Conservation (phyloP, 2,329 filamentous ascomycete genomes). For the Venturia aucupariae region DNA sequence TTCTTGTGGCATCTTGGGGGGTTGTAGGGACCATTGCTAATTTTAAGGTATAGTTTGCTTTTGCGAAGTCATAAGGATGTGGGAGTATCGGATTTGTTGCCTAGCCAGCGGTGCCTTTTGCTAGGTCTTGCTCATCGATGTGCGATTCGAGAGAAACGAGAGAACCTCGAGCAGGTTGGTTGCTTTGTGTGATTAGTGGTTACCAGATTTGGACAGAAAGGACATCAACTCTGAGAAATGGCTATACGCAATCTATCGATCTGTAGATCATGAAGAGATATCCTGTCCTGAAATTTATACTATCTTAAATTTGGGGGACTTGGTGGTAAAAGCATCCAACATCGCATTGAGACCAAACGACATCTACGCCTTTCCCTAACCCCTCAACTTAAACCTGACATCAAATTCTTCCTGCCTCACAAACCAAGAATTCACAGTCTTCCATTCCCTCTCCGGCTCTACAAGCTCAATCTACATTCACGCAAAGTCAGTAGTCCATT, state of each 20-base stretch:
- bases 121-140: not conserved
- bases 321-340: too few relatives aligned
- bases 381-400: conserved; percentile 26
- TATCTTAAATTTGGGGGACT: not conserved
- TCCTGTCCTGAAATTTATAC: not conserved
- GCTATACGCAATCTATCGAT: not conserved
- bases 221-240: not conserved
- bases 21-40: not conserved
- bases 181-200: not conserved
- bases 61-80: not conserved
- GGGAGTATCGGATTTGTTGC: not conserved
- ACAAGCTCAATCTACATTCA: conserved; percentile 31
- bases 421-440: conserved; percentile 46
- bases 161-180: not conserved
- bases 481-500: not conserved
- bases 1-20: not conserved
- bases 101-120: not conserved
- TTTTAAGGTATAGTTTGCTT: not conserved
- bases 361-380: not conserved
- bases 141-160: not conserved
- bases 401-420: conserved; percentile 38
- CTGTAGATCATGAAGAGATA: not conserved
- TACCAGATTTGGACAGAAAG: not conserved
- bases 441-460: conserved; percentile 32
- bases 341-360: too few relatives aligned